Evolutionary conservation across 345 rosid species (phyloP), one percentile per base, ranked within the genome.

Genomic region (Populus deltoides): DNA sequence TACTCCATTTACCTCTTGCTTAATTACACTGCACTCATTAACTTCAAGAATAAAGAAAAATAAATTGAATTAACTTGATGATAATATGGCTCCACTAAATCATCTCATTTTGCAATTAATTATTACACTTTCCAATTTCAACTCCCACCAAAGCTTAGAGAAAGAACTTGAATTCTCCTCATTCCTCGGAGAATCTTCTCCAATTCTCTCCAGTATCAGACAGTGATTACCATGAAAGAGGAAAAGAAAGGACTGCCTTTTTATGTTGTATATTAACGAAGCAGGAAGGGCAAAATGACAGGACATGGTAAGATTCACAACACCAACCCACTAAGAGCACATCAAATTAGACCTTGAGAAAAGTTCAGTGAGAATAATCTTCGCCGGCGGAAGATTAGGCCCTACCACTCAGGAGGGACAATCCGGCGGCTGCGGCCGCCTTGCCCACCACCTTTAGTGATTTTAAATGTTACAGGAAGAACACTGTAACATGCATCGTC

Each of bases 291-390:
- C 53, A 47, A 4, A 47, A 47, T 47, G 5, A 45, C 1, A 15
- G 53, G 53, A 15, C 17, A 15, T 15, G 17, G 36, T 38, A 20
- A 8, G 20, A 62, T 16, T 75, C 38, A 66, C 36, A 12, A 17
- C 49, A 74, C 71, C 71, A 29, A 45, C 71, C 78, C 78, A 75
- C 78, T 49, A 27, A 29, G 33, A 12, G 78, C 63, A 47, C 71
- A 33, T 65, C 65, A 29, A 29, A 33, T 75, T 66, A 66, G 71
- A 66, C 71, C 78, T 75, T 29, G 27, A 29, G 9, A 45, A 41
- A 73, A 9, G 15, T 6, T 62, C 18, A 24, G 7, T 73, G 25
- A 18, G 57, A 5, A n/a, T 10, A 12, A 39, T 36, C 36, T n/a
- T 5, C 47, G 13, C 22, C 8, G 29, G 41, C 68, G 0, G 27